Evolutionary conservation across 306 rosid species (phyloP).

Genomic region (Morella rubra): DNA sequence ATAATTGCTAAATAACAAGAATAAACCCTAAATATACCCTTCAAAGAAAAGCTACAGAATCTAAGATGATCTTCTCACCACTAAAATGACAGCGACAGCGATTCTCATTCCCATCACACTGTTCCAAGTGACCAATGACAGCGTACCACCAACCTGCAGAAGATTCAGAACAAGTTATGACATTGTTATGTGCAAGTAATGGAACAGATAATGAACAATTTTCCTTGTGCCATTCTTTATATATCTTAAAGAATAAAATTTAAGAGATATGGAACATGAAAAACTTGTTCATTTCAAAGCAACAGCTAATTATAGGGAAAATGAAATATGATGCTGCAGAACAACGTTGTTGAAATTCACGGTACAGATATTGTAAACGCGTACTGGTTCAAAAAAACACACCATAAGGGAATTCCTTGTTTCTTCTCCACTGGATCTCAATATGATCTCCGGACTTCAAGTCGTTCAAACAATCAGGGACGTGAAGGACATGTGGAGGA

Average conservation of each 20-base stretch:
- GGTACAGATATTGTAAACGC: neutral
- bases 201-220: slow-evolving; percentile 17
- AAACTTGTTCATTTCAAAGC: neutral
- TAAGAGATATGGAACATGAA: slow-evolving; percentile 2
- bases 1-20: neutral
- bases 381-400: slow-evolving; percentile 24
- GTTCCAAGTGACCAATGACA: slow-evolving; percentile 67
- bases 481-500: slow-evolving; percentile 63
- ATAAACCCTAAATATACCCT: neutral
- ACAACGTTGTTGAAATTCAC: neutral
- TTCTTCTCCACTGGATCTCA: slow-evolving; percentile 97
- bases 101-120: slow-evolving; percentile 51
- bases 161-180: slow-evolving; percentile 13
- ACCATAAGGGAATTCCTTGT: slow-evolving; percentile 84
- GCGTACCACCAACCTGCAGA: slow-evolving; percentile 96
- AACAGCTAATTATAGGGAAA: neutral
- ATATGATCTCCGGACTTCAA: slow-evolving; percentile 82
- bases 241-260: neutral
- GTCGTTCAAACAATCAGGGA: slow-evolving; percentile 64
- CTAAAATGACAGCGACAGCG: slow-evolving; percentile 60
- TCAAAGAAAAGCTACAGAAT: neutral
- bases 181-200: slow-evolving; percentile 3
- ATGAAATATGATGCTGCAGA: neutral
- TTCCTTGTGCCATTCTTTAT: neutral
- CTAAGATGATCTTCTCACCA: slow-evolving; percentile 51